Evolutionary conservation across 176 grass and related monocot species (phyloP).

Genomic region (Paspalum vaginatum): DNA sequence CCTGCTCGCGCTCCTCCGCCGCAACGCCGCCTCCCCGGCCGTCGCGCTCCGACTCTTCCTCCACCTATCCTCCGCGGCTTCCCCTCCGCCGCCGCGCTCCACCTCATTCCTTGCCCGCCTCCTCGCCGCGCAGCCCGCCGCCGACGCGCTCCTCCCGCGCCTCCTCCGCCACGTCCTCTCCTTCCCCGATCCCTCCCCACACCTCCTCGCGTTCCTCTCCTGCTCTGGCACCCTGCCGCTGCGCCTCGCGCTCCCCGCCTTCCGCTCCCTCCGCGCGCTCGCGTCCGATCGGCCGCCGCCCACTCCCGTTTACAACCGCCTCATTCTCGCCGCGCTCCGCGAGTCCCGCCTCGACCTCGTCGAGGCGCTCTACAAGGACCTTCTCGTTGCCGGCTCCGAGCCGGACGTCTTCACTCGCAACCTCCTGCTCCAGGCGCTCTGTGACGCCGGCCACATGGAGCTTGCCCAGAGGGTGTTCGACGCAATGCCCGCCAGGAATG

Average conservation of each 20-base stretch:
- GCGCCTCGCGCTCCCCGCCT: slow-evolving; percentile 51
- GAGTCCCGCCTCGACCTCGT: slow-evolving; percentile 64
- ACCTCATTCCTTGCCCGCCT: slow-evolving; percentile 53
- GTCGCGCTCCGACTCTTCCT: slow-evolving; percentile 67
- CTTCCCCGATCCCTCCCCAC: slow-evolving; percentile 45
- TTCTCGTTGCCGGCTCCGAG: slow-evolving; percentile 60
- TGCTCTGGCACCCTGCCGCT: slow-evolving; percentile 40
- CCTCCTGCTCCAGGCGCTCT: slow-evolving; percentile 62
- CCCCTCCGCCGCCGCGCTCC: slow-evolving; percentile 27
- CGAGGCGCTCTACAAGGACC: slow-evolving; percentile 81
- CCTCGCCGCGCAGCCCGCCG: slow-evolving; percentile 51
- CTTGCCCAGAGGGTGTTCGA: slow-evolving; percentile 82
- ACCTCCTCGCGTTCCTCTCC: slow-evolving; percentile 46
- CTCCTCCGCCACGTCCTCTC: slow-evolving; percentile 55
- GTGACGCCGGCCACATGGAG: slow-evolving; percentile 65
- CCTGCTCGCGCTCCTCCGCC: slow-evolving; percentile 56
- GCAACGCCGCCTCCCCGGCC: slow-evolving; percentile 56
- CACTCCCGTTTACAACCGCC: slow-evolving; percentile 72
- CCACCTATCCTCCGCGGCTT: slow-evolving; percentile 58
- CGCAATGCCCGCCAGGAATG: slow-evolving; percentile 68
- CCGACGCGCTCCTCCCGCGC: slow-evolving; percentile 47
- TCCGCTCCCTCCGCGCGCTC: slow-evolving; percentile 73
- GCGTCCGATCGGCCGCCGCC: slow-evolving; percentile 52
- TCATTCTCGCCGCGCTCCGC: slow-evolving; percentile 63
- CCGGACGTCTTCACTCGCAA: slow-evolving; percentile 87